Base-by-base conservation (phyloP, 1,284 basidiomycete genomes). In the Puccinia sorghi region DNA sequence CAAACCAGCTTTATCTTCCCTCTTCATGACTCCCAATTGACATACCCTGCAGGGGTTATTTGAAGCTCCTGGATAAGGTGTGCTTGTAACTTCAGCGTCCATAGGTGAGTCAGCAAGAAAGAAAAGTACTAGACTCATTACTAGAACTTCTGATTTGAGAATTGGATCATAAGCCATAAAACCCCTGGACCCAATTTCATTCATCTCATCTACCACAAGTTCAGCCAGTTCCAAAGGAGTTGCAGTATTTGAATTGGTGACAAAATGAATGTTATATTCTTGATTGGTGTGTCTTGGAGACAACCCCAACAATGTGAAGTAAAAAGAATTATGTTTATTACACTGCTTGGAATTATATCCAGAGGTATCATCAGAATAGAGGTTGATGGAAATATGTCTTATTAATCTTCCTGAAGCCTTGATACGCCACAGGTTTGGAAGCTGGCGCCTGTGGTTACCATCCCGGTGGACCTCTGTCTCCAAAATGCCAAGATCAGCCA, bases 301-400 rank as follows among this genome's bases (percentile, higher is more conserved):
- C 0, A 86, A 82, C 5, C 85, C 85, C 27, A 83, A 84, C 2
- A 82, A 75, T 2, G 84, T 85, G 61, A 86, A 84, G 0, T 86
- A 81, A 41, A 85, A 85, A 1, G 83, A 84, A 73, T 87, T 87
- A 79, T 87, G 86, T 50, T 86, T 83, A 72, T 87, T 87, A 86
- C 86, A 87, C 72, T 86, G 86, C 80, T 87, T 87, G 0, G 86
- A 87, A 0, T 83, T 25, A 80, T 87, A 87, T 0, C 86, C 86
- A 0, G 86, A 87, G 0, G 86, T 87, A 78, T 87, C 86, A 66
- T 87, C 86, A 66, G 86, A 86, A 78, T 87, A 87, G 0, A 86
- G 25, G 85, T 84, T 86, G 0, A 87, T 79, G 0, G 85, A 84
- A n/a, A 86, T 12, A 27, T 72, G 71, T 0, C 39, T 5, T 0